Base-by-base conservation (phyloP, 2,329 filamentous ascomycete genomes). In the Fusarium incarnatum region DNA sequence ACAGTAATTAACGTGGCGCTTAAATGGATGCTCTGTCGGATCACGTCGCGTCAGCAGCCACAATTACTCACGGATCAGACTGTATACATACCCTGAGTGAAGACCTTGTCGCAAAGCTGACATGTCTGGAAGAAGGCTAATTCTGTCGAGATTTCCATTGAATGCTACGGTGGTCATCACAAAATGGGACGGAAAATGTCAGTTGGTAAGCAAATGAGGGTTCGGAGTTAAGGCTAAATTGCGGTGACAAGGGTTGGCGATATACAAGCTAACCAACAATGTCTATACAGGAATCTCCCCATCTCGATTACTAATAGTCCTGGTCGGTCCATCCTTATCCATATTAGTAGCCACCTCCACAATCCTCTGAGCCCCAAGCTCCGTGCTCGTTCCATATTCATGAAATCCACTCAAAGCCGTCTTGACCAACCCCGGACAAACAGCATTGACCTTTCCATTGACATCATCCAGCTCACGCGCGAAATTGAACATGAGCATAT, bases 401-500 rank as follows among this genome's bases (percentile, higher is more conserved):
- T 62, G 5, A n/a, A 42, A 76, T 2, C 42, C 56, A n/a, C 44
- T 75, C 49, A 81, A 28, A 5, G 71, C 71, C 7, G 79, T 79
- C 25, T 69, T 73, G 2, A 81, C 77, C n/a, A 77, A 67, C 1
- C 81, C 81, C 0, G 81, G 81, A 42, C 80, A 83, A 10, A 76
- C 77, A 6, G 71, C 60, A 53, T 82, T 82, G 44, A 80, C 77
- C 56, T 76, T 77, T 20, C 75, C 79, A 11, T 75, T 76, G 6
- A 67, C 48, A 22, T 74, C 73, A 7, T 75, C 68, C 40, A 83
- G 34, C 13, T 76, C 73, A 1, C 76, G 67, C 2, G 73, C 75
- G 49, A 79, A 83, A 49, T 79, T 77, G 6, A 79, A 20, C 32
- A 72, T 74, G 5, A 84, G 67, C 77, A 83, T 82, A 30, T 84